Evolutionary conservation across 306 rosid species (phyloP).

Genomic region (Bauhinia variegata): DNA sequence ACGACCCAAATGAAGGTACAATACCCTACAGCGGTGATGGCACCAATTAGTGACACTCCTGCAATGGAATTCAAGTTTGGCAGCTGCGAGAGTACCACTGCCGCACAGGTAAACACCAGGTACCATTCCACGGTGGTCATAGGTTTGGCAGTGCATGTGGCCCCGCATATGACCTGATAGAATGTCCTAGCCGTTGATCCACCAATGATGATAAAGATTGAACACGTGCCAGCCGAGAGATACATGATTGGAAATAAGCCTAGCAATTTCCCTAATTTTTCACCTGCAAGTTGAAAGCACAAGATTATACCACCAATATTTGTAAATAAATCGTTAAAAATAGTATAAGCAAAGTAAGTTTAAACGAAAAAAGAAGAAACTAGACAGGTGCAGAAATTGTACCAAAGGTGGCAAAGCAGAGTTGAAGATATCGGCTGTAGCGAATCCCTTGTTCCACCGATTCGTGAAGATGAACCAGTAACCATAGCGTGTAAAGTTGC

Average conservation of each 20-base stretch:
- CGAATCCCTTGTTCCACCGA: slow-evolving; percentile 52
- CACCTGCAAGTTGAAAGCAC: slow-evolving; percentile 42
- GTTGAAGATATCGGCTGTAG: slow-evolving; percentile 59
- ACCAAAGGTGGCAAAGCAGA: slow-evolving; percentile 57
- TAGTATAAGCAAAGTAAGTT: too few relatives aligned
- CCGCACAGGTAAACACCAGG: slow-evolving; percentile 53
- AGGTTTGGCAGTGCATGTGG: slow-evolving; percentile 48
- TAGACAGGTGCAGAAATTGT: background rate
- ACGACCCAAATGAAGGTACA: slow-evolving; percentile 50
- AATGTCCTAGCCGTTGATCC: slow-evolving; percentile 52
- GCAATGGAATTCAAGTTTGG: slow-evolving; percentile 61
- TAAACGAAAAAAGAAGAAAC: too few relatives aligned
- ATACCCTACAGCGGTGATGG: slow-evolving; percentile 57
- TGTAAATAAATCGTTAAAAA: background rate
- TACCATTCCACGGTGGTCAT: slow-evolving; percentile 60
- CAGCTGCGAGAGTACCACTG: slow-evolving; percentile 51
- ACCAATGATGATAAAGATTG: slow-evolving; percentile 60
- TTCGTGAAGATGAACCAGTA: slow-evolving; percentile 60
- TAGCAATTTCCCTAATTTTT: slow-evolving; percentile 44
- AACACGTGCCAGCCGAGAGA: slow-evolving; percentile 61
- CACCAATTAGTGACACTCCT: slow-evolving; percentile 54
- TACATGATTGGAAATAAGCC: slow-evolving; percentile 57
- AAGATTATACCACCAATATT: background rate
- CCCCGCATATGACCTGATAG: slow-evolving; percentile 48
- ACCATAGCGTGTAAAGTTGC: slow-evolving; percentile 70